Conservation (phyloP, 257 asterid species). For the Penstemon newberryi region DNA sequence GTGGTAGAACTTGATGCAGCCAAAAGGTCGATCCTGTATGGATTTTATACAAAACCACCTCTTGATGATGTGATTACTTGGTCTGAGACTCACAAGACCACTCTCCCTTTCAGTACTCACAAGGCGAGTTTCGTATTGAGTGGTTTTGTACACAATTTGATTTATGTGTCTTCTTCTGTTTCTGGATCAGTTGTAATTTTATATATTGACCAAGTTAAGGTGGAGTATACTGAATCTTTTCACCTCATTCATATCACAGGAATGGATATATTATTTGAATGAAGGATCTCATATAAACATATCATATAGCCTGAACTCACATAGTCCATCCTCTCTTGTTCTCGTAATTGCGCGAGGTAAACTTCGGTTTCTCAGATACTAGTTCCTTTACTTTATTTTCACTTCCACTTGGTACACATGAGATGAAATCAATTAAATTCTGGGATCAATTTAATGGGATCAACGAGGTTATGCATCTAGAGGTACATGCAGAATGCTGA, state of each 20-base stretch:
- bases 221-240: slow-evolving; percentile 18
- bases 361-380: slow-evolving; percentile 25
- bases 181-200: slow-evolving; percentile 7
- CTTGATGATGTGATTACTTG: slow-evolving; percentile 51
- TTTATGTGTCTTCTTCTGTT: slow-evolving; percentile 3
- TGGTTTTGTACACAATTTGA: slow-evolving; percentile 14
- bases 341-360: slow-evolving; percentile 72
- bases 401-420: background rate
- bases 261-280: slow-evolving; percentile 74
- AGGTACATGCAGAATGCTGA: slow-evolving; percentile 17
- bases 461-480: background rate
- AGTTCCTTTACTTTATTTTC: slow-evolving; percentile 15
- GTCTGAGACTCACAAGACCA: slow-evolving; percentile 59
- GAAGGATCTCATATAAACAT: slow-evolving; percentile 70
- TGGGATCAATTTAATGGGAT: background rate
- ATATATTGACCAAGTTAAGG: slow-evolving; percentile 16
- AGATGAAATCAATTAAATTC: slow-evolving; percentile 1
- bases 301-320: slow-evolving; percentile 49
- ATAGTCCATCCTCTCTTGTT: slow-evolving; percentile 47
- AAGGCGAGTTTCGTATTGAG: slow-evolving; percentile 45
- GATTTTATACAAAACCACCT: slow-evolving; percentile 57
- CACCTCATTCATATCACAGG: slow-evolving; percentile 42
- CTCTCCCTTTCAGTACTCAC: slow-evolving; percentile 54
- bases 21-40: slow-evolving; percentile 53
- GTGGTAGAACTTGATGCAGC: slow-evolving; percentile 50